These are phyloP conservation scores for Alternaria sp. DNA, from an alignment of 2,329 filamentous ascomycete genomes.

Conservation along the genomic window DNA sequence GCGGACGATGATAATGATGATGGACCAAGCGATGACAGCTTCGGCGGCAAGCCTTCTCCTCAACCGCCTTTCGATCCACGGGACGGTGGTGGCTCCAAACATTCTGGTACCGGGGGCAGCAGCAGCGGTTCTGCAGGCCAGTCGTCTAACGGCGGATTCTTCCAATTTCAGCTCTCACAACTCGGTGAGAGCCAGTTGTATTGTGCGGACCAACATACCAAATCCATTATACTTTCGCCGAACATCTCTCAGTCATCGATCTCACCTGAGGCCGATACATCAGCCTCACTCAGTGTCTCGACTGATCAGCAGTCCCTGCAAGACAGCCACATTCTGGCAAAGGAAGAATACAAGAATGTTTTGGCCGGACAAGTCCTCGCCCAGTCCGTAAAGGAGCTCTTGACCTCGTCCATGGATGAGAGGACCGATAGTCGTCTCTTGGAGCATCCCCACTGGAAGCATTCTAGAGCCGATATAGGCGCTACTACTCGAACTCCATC, in stretches of 20 bases:
- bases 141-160: constrained; percentile 36
- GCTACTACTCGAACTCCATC: neutral
- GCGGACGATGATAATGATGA: constrained; percentile 42
- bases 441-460: constrained; percentile 5
- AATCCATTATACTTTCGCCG: constrained; percentile 22
- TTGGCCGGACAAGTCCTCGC: constrained; percentile 49
- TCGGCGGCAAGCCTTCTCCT: constrained; percentile 33
- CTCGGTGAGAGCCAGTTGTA: constrained; percentile 24
- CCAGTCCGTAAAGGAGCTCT: constrained; percentile 21
- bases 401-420: neutral
- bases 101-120: constrained; percentile 30
- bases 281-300: constrained; percentile 1
- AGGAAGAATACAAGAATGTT: constrained; percentile 34
- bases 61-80: constrained; percentile 33
- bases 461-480: neutral
- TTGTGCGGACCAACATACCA: constrained; percentile 23
- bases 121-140: constrained; percentile 24
- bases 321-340: constrained; percentile 29
- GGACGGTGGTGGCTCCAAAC: constrained; percentile 28
- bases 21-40: constrained; percentile 39
- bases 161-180: constrained; percentile 46
- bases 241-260: constrained; percentile 20
- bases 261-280: constrained; percentile 3
- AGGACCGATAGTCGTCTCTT: neutral
- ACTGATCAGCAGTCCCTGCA: constrained; percentile 15